These are phyloP conservation scores for Syncephalis plumigaleata DNA, from an alignment of 371 early-diverging fungal species.

Conservation along the genomic window DNA sequence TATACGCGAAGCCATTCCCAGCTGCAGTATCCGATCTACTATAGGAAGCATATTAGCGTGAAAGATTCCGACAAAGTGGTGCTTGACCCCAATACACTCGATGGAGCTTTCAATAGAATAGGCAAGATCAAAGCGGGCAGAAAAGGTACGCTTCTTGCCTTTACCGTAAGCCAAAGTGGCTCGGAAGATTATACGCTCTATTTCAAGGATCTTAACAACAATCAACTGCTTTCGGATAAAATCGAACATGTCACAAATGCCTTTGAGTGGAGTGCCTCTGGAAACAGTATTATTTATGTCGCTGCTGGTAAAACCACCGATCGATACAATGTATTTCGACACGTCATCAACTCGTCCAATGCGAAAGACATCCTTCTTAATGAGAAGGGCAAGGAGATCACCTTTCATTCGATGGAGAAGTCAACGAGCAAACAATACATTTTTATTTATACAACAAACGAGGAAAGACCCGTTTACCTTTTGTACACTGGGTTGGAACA, in stretches of 20 bases:
- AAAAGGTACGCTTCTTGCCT: constrained; percentile 24
- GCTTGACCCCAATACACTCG: neutral
- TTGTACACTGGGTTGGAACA: no score
- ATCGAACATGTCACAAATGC: constrained; percentile 21
- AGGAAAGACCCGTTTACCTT: no score
- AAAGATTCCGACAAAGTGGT: constrained; percentile 1
- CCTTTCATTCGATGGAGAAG: no score
- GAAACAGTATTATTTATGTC: constrained; percentile 26
- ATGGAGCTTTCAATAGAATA: neutral
- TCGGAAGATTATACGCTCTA: constrained; percentile 30
- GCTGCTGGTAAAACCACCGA: constrained; percentile 26
- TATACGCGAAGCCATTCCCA: neutral
- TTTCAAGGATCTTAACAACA: constrained; percentile 23
- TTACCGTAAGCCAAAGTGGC: constrained; percentile 28
- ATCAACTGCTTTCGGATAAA: constrained; percentile 16
- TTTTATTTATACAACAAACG: no score
- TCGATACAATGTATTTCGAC: constrained; percentile 27
- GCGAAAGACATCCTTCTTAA: constrained; percentile 8
- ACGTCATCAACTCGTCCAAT: constrained; percentile 18
- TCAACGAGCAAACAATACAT: no score
- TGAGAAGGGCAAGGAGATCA: no score
- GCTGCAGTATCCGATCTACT: constrained; percentile 2
- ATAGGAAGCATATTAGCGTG: neutral
- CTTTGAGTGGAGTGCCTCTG: constrained; percentile 33
- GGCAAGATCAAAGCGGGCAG: constrained; percentile 2